These are phyloP conservation scores for Miamiensis avidus DNA, from an alignment of 169 alveolate genomes.

Conservation along the genomic window DNA sequence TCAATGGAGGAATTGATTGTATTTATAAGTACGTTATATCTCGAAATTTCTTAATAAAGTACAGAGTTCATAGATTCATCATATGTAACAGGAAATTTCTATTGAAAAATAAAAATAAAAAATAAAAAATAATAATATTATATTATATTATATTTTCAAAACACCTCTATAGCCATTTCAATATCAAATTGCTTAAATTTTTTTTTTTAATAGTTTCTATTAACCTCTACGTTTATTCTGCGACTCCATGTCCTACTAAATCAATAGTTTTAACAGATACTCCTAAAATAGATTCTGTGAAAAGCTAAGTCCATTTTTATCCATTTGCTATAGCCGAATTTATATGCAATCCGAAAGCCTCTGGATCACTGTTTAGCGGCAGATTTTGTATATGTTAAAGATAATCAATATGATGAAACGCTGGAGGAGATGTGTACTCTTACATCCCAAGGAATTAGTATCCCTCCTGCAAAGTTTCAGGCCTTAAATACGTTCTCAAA, in stretches of 20 bases:
- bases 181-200: constrained; percentile 80
- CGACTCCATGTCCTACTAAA: constrained; percentile 88
- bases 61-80: constrained; percentile 91
- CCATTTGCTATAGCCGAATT: constrained; percentile 92
- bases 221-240: constrained; percentile 81
- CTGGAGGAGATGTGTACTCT: constrained; percentile 87
- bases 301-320: constrained; percentile 86
- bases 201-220: constrained; percentile 48
- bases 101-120: too few species aligned
- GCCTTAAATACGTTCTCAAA: constrained; percentile 65
- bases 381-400: constrained; percentile 82
- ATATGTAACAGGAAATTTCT: constrained; percentile 81
- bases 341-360: constrained; percentile 95
- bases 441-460: constrained; percentile 86
- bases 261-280: constrained; percentile 78
- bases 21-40: constrained; percentile 89
- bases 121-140: too few species aligned
- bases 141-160: too few species aligned
- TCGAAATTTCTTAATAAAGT: constrained; percentile 84
- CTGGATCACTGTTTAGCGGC: constrained; percentile 92
- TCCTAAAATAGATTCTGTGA: constrained; percentile 74
- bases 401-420: constrained; percentile 86
- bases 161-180: too few species aligned
- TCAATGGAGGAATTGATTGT: constrained; percentile 78
- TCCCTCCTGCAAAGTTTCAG: constrained; percentile 58